Base-by-base conservation (phyloP, 306 rosid species). In the Cotoneaster glaucophyllus region DNA sequence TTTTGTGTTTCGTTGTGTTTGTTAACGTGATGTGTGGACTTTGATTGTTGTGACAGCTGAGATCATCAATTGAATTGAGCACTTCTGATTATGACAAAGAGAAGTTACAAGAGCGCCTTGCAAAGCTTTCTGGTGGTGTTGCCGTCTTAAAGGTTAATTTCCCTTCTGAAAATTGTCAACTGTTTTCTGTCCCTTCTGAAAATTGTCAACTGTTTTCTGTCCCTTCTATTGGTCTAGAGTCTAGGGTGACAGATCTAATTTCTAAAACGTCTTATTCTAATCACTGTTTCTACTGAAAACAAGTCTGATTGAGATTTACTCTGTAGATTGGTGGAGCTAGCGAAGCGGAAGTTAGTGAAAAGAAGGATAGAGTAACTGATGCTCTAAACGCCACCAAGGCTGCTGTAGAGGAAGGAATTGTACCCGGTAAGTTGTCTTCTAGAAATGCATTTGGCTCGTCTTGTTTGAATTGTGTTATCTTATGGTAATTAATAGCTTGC, bases 311-410 rank as follows among this genome's bases (percentile, higher is more conserved):
- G 57, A 71, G 70, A 24, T 57, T 24, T 41, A 11, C 25, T 19
- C 67, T 80, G 39, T 65, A 81, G 85, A 80, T 87, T 74, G 90
- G 90, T 2, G 88, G 90, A 66, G 88, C 88, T 24, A 84, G 88
- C 11, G 88, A 86, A 74, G 69, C 86, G 25, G 90, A 86, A 80
- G 90, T 87, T 26, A 32, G 86, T 77, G 90, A 87, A 77, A 82
- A 80, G 72, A 84, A 87, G 82, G 86, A 87, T 57, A 87, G 88
- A 75, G 90, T 87, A 21, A 87, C 82, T 11, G 90, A 87, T 77
- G 90, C 90, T 24, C 66, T 84, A 59, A 87, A 87, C 72, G 88
- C 90, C 65, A 87, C 90, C 57, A 84, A 80, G 79, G 90, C 90
- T 21, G 86, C 88, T 25, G 90, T 87, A 24, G 90, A 87, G 77